Evolutionary conservation across 2,329 filamentous ascomycete species (phyloP).

Genomic region (Torrubiella hemipterigena): DNA sequence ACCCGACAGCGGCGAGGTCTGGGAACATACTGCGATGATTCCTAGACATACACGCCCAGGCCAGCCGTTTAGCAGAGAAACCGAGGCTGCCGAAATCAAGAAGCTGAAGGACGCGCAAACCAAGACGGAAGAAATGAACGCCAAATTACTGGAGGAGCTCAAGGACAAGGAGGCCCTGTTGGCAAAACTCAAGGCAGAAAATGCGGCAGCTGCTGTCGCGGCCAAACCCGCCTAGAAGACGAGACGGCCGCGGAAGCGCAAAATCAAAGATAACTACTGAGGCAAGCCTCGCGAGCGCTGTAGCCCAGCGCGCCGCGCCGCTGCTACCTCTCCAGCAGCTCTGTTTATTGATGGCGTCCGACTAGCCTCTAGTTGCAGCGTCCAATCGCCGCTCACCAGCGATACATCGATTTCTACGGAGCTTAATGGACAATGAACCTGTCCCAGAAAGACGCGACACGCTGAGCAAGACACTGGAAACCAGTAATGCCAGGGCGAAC

Average conservation of each 20-base stretch:
- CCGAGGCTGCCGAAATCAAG: slow-evolving; percentile 51
- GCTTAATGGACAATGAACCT: no score
- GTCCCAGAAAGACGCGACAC: no score
- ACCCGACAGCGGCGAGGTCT: slow-evolving; percentile 35
- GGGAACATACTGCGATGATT: slow-evolving; percentile 63
- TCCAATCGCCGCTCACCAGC: no score
- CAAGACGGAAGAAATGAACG: slow-evolving; percentile 49
- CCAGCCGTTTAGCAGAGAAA: slow-evolving; percentile 63
- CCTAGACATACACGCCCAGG: slow-evolving; percentile 54
- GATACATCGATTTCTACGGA: no score
- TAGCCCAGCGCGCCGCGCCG: no score
- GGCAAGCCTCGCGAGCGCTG: no score
- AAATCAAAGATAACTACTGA: no score
- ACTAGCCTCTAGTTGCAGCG: no score
- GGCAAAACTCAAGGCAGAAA: slow-evolving; percentile 46
- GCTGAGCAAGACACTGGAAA: no score
- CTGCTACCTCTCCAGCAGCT: no score
- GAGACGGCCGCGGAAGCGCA: not conserved
- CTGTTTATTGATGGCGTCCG: no score
- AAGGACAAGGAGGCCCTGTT: slow-evolving; percentile 53
- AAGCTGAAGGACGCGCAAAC: slow-evolving; percentile 50
- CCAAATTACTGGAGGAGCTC: slow-evolving; percentile 46
- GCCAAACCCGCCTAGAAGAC: slow-evolving; percentile 17
- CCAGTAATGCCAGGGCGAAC: no score
- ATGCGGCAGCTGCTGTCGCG: slow-evolving; percentile 29